A percentile compares a stretch with the other conserved stretches of the same genome.
phyloP scores from a whole-genome alignment of 1,139 yeast species.

The Yamadazyma blattariae region DNA sequence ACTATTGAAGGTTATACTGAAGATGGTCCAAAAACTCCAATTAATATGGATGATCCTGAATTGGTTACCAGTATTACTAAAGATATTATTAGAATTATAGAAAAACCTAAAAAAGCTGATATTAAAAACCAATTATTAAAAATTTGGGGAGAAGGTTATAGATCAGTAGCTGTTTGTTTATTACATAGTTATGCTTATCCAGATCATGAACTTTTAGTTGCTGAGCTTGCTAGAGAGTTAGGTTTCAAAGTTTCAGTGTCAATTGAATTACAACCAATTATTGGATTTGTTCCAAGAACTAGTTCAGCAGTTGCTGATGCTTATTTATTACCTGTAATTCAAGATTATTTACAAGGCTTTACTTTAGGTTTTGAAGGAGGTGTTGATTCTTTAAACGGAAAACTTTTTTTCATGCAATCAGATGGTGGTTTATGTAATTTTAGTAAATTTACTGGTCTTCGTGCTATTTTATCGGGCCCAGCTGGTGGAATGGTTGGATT shows the following conservation, averaged over 20 bases:
- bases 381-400: slow-evolving; percentile 22
- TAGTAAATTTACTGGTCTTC: slow-evolving; percentile 47
- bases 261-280: slow-evolving; percentile 67
- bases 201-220: slow-evolving; percentile 60
- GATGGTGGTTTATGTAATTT: slow-evolving; percentile 55
- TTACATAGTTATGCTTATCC: slow-evolving; percentile 71
- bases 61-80: slow-evolving; percentile 63
- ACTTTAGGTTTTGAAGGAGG: slow-evolving; percentile 59
- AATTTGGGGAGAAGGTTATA: slow-evolving; percentile 42
- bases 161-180: slow-evolving; percentile 64
- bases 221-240: slow-evolving; percentile 51
- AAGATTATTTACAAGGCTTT: slow-evolving; percentile 58
- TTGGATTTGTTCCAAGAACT: slow-evolving; percentile 67
- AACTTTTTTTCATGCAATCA: slow-evolving; percentile 54
- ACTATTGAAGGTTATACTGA: slow-evolving; percentile 44
- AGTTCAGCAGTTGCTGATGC: slow-evolving; percentile 77
- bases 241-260: slow-evolving; percentile 66
- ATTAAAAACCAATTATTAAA: slow-evolving; percentile 22
- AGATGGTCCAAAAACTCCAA: slow-evolving; percentile 36
- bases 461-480: slow-evolving; percentile 56
- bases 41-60: slow-evolving; percentile 19
- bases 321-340: slow-evolving; percentile 70
- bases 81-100: slow-evolving; percentile 55
- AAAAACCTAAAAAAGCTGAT: slow-evolving; percentile 31
- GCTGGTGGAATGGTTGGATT: slow-evolving; percentile 63